These are phyloP conservation scores for Hortaea werneckii DNA, from an alignment of 2,329 filamentous ascomycete genomes.

Conservation along the genomic window DNA sequence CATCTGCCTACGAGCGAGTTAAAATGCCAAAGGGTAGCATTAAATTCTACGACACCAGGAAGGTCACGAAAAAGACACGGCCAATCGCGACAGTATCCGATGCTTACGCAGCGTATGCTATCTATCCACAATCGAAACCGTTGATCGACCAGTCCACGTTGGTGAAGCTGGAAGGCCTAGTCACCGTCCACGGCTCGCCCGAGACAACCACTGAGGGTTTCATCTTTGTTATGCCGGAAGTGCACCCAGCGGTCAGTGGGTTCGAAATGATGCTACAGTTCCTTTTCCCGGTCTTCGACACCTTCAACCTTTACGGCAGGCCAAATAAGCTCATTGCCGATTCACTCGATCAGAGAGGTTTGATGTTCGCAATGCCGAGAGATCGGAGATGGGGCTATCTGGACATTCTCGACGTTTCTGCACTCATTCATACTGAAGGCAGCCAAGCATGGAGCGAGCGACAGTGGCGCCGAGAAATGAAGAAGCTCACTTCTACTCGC, in stretches of 20 bases:
- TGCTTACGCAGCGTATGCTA: slow-evolving; percentile 84
- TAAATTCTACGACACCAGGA: slow-evolving; percentile 85
- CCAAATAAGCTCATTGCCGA: slow-evolving; percentile 81
- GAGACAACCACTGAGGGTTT: slow-evolving; percentile 79
- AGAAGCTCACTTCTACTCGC: slow-evolving; percentile 72
- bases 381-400: slow-evolving; percentile 82
- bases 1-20: slow-evolving; percentile 69
- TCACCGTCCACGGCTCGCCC: slow-evolving; percentile 74
- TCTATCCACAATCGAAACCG: slow-evolving; percentile 90
- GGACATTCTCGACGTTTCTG: slow-evolving; percentile 75
- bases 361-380: slow-evolving; percentile 98
- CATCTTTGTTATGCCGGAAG: slow-evolving; percentile 95
- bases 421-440: slow-evolving; percentile 66
- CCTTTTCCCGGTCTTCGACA: slow-evolving; percentile 88
- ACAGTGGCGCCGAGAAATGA: slow-evolving; percentile 82
- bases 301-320: slow-evolving; percentile 82
- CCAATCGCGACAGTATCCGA: slow-evolving; percentile 89
- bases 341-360: slow-evolving; percentile 70
- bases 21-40: slow-evolving; percentile 74
- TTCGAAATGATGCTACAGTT: slow-evolving; percentile 93
- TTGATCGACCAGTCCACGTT: slow-evolving; percentile 90
- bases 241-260: slow-evolving; percentile 82
- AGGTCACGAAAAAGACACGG: slow-evolving; percentile 80
- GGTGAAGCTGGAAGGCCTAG: slow-evolving; percentile 83
- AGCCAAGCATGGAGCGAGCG: slow-evolving; percentile 71